Evolutionary conservation across 768 basidiomycete species (phyloP).

Genomic region (Termitomyces sp.): DNA sequence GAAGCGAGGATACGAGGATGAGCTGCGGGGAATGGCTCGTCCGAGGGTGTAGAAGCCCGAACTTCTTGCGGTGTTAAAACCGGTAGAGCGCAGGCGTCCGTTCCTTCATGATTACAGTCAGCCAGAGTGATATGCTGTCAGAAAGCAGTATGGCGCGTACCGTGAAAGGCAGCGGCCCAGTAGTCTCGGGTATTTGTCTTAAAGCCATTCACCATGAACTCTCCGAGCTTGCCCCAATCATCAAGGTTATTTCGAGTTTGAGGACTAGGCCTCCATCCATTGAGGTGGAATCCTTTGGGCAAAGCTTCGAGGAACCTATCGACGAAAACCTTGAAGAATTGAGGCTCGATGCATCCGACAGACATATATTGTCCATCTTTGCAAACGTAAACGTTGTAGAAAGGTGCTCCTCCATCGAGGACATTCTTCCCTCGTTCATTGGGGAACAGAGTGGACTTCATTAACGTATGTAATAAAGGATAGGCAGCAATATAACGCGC

Average conservation of each 20-base stretch:
- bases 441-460: conserved; percentile 33
- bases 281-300: conserved; percentile 37
- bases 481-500: conserved; percentile 75
- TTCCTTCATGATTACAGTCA: conserved; percentile 35
- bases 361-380: conserved; percentile 73
- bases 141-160: conserved; percentile 35
- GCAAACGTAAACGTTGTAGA: conserved; percentile 73
- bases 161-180: conserved; percentile 67
- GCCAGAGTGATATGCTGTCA: background rate
- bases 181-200: conserved; percentile 54
- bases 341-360: conserved; percentile 72
- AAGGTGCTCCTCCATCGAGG: conserved; percentile 77
- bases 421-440: conserved; percentile 51
- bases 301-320: conserved; percentile 49
- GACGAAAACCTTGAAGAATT: conserved; percentile 65
- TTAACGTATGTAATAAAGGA: conserved; percentile 50
- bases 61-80: conserved; percentile 67
- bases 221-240: conserved; percentile 54
- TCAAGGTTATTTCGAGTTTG: conserved; percentile 40
- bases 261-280: conserved; percentile 54
- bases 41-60: conserved; percentile 33
- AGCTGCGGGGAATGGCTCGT: conserved; percentile 39
- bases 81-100: conserved; percentile 70
- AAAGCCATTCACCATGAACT: conserved; percentile 67
- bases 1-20: conserved; percentile 44